These are phyloP conservation scores for Fusarium sp. DNA, from an alignment of 2,329 filamentous ascomycete genomes.

Conservation along the genomic window DNA sequence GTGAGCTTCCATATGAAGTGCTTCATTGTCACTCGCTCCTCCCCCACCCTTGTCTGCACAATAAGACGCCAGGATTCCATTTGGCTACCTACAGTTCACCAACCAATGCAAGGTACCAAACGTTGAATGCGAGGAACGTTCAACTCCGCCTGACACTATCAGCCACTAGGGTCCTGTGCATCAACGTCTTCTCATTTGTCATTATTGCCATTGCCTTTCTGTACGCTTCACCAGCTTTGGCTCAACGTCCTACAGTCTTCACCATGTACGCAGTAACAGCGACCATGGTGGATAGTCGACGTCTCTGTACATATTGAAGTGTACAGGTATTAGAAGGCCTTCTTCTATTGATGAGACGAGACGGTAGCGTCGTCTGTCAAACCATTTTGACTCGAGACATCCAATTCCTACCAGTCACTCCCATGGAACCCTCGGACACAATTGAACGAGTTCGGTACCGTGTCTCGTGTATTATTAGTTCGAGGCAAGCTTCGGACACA, in stretches of 20 bases:
- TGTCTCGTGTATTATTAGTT: background rate
- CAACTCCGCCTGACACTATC: background rate
- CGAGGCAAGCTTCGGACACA: background rate
- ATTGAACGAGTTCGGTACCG: background rate
- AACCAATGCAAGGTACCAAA: slow-evolving; percentile 11
- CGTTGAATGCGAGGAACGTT: background rate
- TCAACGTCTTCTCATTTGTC: background rate
- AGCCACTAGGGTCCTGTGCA: background rate
- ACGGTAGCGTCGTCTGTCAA: background rate
- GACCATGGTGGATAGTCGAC: background rate
- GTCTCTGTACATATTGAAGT: background rate
- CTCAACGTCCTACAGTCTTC: background rate
- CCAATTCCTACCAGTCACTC: background rate
- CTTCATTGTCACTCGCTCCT: slow-evolving; percentile 9
- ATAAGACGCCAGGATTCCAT: background rate
- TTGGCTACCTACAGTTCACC: background rate
- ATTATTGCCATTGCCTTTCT: background rate
- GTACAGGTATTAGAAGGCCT: background rate
- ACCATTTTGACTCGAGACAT: background rate
- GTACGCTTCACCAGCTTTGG: background rate
- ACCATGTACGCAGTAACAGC: background rate
- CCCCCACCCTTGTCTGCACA: background rate
- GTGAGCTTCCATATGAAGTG: slow-evolving; percentile 1
- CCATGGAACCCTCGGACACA: background rate
- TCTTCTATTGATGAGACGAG: background rate